Evolutionary conservation across 129 eudicot genomes (phyloP).

Genomic region (Scalesia atractyloides): DNA sequence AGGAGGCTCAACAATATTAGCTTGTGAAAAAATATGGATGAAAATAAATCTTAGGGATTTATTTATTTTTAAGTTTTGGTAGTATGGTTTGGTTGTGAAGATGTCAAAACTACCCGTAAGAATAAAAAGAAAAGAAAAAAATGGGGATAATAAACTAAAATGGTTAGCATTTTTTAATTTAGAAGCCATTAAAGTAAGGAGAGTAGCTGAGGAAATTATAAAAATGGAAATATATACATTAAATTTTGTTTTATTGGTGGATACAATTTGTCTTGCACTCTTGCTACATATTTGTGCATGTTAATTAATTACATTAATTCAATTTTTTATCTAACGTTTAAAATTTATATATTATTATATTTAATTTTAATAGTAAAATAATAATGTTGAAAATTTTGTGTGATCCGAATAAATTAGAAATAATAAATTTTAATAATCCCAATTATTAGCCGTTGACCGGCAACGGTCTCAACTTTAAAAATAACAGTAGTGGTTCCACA

Average conservation of each 20-base stretch:
- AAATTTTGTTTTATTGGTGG: constrained; percentile 27
- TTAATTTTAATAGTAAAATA: neutral
- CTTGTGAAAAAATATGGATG: constrained; percentile 22
- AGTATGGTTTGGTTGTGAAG: constrained; percentile 20
- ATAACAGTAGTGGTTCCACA: too few relatives aligned
- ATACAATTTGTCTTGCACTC: neutral
- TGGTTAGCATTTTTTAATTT: constrained; percentile 22
- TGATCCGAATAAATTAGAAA: too few relatives aligned
- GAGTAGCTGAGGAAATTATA: constrained; percentile 32
- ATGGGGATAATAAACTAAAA: constrained; percentile 29
- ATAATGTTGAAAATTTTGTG: neutral
- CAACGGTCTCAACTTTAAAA: too few relatives aligned
- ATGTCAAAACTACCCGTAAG: constrained; percentile 25
- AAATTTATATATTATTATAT: neutral
- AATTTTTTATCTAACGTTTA: neutral
- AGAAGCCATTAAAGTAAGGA: constrained; percentile 29
- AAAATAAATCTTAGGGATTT: constrained; percentile 13
- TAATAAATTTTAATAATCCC: too few relatives aligned
- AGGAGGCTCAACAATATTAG: constrained; percentile 40
- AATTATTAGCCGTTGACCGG: too few relatives aligned
- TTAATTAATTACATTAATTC: neutral
- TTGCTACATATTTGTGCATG: neutral
- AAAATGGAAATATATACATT: constrained; percentile 36
- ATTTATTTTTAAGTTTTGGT: constrained; percentile 33
- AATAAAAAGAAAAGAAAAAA: neutral